A percentile compares a stretch with the other conserved stretches of the same genome.
Conservation (phyloP, 768 basidiomycete genomes). For the Tylopilus rubrobrunneus region DNA sequence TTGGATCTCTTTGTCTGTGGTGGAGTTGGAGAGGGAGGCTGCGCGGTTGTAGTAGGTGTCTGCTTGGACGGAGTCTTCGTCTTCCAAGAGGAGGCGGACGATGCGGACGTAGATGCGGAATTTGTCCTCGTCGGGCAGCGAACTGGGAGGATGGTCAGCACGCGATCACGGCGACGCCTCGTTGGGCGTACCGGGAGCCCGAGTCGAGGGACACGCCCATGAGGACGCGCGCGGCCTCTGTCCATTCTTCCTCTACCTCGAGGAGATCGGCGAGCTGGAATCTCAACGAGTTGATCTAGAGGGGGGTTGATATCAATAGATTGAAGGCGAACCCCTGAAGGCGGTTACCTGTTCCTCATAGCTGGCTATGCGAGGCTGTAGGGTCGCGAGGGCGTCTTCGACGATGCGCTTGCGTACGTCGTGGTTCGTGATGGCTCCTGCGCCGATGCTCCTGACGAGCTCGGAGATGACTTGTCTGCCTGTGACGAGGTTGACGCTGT, state of each 20-base stretch:
- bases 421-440: conserved; percentile 48
- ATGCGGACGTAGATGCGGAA: conserved; percentile 90
- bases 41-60: conserved; percentile 98
- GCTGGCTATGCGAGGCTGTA: conserved; percentile 80
- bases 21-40: conserved; percentile 79
- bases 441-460: conserved; percentile 66
- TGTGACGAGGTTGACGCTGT: conserved; percentile 78
- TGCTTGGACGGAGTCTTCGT: conserved; percentile 96
- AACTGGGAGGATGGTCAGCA: conserved; percentile 32
- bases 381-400: conserved; percentile 63
- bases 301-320: conserved; percentile 3
- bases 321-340: background rate
- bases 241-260: conserved; percentile 90
- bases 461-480: conserved; percentile 85
- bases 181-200: conserved; percentile 62
- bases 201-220: conserved; percentile 93
- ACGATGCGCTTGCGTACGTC: conserved; percentile 70
- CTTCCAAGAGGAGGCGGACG: conserved; percentile 89
- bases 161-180: background rate
- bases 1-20: conserved; percentile 72
- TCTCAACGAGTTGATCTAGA: conserved; percentile 74
- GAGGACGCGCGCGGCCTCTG: conserved; percentile 85
- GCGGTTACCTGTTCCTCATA: conserved; percentile 88
- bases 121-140: conserved; percentile 78
- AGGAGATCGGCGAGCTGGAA: conserved; percentile 90